Base-by-base conservation (phyloP, 129 eudicot species). In the Smallanthus sonchifolius region DNA sequence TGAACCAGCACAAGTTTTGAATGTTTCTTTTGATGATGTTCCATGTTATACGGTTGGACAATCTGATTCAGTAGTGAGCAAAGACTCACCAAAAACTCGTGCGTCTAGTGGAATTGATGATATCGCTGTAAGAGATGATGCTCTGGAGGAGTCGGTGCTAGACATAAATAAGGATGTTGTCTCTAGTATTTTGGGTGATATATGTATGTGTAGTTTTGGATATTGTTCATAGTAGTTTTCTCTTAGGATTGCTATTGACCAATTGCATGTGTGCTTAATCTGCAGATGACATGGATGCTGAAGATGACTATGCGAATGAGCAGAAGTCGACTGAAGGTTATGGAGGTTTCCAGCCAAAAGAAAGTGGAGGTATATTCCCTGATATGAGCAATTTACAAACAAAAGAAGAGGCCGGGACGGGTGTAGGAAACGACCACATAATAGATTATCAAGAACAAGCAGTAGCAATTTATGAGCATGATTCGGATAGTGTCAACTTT, bases 211-310 rank as follows among this genome's bases (percentile, higher is more conserved):
- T 78, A 36, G 0, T 39, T 64, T 74, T 19, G 32, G 5, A 56
- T 43, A 48, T 35, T 3, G 24, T 44, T 69, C 10, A 19, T 59
- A 37, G 2, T 69, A 43, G 13, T 28, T 7, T 2, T 59, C 14
- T 74, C 44, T 47, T 35, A 11, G 35, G 44, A 66, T 19, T 37
- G 34, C 43, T 24, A 16, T 54, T 42, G 2, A 47, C 10, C 15
- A 36, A 42, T 2, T 1, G 8, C 45, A 10, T 35, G 24, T 37
- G 40, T 4, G 44, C 10, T 74, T 45, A 49, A 37, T 66, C 51
- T 80, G 56, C 72, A 80, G 83, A 69, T 57, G 75, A 66, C 6
- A 43, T 45, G 59, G 72, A 69, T 37, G 72, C 55, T 30, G 63
- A 47, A 35, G 77, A 54, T 24, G 72, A 38, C 43, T 10, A 10